Conservation (phyloP, 495 filamentous ascomycete genomes). For the Xylaria sp. region DNA sequence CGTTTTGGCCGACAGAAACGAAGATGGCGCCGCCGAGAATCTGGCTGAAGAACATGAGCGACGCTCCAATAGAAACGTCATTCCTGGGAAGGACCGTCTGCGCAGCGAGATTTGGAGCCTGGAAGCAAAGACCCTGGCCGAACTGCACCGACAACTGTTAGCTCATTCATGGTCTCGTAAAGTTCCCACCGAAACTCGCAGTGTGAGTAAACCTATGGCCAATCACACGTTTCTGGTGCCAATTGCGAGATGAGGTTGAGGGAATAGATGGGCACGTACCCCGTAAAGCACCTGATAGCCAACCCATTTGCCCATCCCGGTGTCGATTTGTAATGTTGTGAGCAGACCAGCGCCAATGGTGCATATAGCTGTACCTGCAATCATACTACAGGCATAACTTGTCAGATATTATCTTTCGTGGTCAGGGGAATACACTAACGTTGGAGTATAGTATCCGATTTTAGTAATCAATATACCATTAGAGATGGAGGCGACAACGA, state of each 20-base stretch:
- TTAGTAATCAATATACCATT: constrained; percentile 55
- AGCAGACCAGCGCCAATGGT: constrained; percentile 68
- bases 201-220: constrained; percentile 24
- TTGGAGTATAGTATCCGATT: constrained; percentile 68
- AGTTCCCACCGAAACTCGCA: background rate
- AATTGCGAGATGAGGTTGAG: constrained; percentile 28
- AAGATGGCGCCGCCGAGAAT: constrained; percentile 69
- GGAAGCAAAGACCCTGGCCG: constrained; percentile 49
- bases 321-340: constrained; percentile 62
- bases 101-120: constrained; percentile 50
- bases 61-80: constrained; percentile 66
- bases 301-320: constrained; percentile 64
- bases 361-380: constrained; percentile 59
- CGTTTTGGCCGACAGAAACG: constrained; percentile 63
- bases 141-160: constrained; percentile 27
- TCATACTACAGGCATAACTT: constrained; percentile 42
- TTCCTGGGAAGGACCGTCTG: constrained; percentile 56
- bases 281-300: constrained; percentile 72
- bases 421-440: constrained; percentile 27
- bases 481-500: constrained; percentile 45
- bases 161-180: background rate
- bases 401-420: constrained; percentile 3
- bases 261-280: constrained; percentile 33
- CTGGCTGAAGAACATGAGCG: constrained; percentile 68
- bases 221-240: constrained; percentile 35